phyloP scores from a whole-genome alignment of 1,284 basidiomycete genomes.

The Sanghuangporus weigelae region DNA sequence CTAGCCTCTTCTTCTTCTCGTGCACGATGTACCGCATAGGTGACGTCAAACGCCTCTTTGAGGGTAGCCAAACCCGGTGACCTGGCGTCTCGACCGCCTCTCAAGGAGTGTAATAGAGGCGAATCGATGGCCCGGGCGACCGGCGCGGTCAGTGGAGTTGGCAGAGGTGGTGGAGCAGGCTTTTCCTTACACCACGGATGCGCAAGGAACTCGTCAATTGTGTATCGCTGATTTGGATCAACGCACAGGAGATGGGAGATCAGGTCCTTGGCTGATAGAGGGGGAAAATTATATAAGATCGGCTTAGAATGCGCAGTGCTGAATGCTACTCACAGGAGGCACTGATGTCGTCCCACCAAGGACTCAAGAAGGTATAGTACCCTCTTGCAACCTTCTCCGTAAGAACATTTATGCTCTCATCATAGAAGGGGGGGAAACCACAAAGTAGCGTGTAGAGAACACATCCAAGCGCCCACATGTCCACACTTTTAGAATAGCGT shows the following conservation, averaged over 20 bases:
- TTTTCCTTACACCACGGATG: conserved; percentile 92
- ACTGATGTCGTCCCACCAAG: conserved; percentile 99
- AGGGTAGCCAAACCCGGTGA: conserved; percentile 90
- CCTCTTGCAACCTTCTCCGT: conserved; percentile 98
- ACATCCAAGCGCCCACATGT: conserved; percentile 99
- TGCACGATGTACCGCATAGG: conserved; percentile 98
- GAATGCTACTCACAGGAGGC: conserved; percentile 49
- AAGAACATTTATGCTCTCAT: conserved; percentile 96
- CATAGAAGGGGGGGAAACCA: conserved; percentile 98
- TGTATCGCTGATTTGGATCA: conserved; percentile 92
- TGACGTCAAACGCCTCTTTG: conserved; percentile 99
- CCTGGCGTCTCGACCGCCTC: conserved; percentile 77
- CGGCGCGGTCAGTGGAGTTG: conserved; percentile 51
- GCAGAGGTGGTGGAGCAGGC: conserved; percentile 54
- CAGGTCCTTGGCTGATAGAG: conserved; percentile 81
- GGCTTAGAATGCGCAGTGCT: background rate
- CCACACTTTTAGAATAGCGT: conserved; percentile 96
- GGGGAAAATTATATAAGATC: conserved; percentile 16
- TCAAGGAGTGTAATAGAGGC: conserved; percentile 78
- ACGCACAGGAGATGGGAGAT: conserved; percentile 95
- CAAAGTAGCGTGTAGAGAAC: conserved; percentile 98
- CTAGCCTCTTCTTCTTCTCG: conserved; percentile 93
- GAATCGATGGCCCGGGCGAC: conserved; percentile 85
- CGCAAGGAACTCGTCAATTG: conserved; percentile 95
- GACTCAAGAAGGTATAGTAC: conserved; percentile 97